These are phyloP conservation scores for Yamadazyma sp. DNA, from an alignment of 1,139 yeast species.

Conservation along the genomic window DNA sequence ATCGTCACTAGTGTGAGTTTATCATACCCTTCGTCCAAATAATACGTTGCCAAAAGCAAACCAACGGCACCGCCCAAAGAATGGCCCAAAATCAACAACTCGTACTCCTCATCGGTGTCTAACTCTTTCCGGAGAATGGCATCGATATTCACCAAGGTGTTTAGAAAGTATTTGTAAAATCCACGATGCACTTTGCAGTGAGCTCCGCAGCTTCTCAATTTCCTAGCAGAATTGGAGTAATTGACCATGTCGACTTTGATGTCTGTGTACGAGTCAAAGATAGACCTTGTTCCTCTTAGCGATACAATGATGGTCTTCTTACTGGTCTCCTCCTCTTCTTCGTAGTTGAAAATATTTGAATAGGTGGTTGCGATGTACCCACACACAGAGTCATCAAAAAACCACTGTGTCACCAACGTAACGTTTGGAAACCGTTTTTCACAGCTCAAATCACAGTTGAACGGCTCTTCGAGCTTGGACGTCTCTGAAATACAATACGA, in stretches of 20 bases:
- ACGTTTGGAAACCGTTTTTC: conserved; percentile 40
- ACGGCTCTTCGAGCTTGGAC: conserved; percentile 38
- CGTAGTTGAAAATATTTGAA: conserved; percentile 26
- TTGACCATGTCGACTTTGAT: conserved; percentile 39
- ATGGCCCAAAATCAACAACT: conserved; percentile 47
- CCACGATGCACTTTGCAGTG: conserved; percentile 51
- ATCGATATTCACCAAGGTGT: conserved; percentile 32
- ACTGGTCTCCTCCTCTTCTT: conserved; percentile 7
- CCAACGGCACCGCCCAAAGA: conserved; percentile 55
- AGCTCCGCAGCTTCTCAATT: conserved; percentile 31
- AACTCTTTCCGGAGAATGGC: conserved; percentile 25
- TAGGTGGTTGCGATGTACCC: conserved; percentile 41
- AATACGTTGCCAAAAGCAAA: conserved; percentile 37
- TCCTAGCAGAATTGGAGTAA: conserved; percentile 26
- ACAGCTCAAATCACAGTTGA: conserved; percentile 46
- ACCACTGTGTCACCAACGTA: conserved; percentile 48
- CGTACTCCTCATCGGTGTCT: conserved; percentile 25
- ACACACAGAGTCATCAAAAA: conserved; percentile 38
- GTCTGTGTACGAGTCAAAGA: conserved; percentile 48
- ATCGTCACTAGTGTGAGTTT: conserved; percentile 40
- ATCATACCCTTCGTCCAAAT: conserved; percentile 34
- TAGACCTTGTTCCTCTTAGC: conserved; percentile 49
- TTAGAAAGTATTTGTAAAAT: conserved; percentile 34
- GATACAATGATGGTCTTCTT: conserved; percentile 40
- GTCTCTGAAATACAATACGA: conserved; percentile 47